phyloP scores from a whole-genome alignment of 805 yeast species.

The Nematodospora valgi region DNA sequence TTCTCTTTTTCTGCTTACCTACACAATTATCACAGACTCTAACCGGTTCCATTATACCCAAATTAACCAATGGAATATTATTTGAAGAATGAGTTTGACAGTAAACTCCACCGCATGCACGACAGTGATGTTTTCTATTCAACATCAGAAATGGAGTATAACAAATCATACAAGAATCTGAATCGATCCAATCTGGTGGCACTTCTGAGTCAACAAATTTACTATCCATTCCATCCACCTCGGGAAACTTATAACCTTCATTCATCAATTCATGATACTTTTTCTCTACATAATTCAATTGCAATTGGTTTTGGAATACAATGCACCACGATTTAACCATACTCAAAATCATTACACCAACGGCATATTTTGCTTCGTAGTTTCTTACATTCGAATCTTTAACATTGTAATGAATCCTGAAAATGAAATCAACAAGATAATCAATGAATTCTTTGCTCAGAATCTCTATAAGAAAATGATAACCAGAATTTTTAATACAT shows the following conservation, averaged over 20 bases:
- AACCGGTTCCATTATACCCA: slow-evolving; percentile 86
- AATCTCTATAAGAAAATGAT: slow-evolving; percentile 74
- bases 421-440: slow-evolving; percentile 52
- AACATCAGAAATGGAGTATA: slow-evolving; percentile 74
- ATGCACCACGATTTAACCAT: slow-evolving; percentile 75
- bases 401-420: slow-evolving; percentile 36
- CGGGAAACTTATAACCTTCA: slow-evolving; percentile 58
- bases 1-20: slow-evolving; percentile 12
- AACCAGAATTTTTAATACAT: slow-evolving; percentile 91
- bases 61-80: slow-evolving; percentile 65
- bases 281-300: slow-evolving; percentile 59
- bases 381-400: slow-evolving; percentile 21
- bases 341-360: slow-evolving; percentile 57
- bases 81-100: slow-evolving; percentile 84
- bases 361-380: slow-evolving; percentile 30
- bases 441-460: slow-evolving; percentile 85
- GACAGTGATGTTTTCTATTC: slow-evolving; percentile 92
- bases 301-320: slow-evolving; percentile 66
- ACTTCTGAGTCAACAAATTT: slow-evolving; percentile 79
- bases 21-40: slow-evolving; percentile 92
- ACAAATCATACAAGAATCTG: slow-evolving; percentile 93
- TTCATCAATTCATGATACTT: slow-evolving; percentile 56
- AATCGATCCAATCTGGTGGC: slow-evolving; percentile 98
- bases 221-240: slow-evolving; percentile 23
- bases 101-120: slow-evolving; percentile 95